Base-by-base conservation (phyloP, 495 filamentous ascomycete genomes). In the Tuber microsphaerosporum region DNA sequence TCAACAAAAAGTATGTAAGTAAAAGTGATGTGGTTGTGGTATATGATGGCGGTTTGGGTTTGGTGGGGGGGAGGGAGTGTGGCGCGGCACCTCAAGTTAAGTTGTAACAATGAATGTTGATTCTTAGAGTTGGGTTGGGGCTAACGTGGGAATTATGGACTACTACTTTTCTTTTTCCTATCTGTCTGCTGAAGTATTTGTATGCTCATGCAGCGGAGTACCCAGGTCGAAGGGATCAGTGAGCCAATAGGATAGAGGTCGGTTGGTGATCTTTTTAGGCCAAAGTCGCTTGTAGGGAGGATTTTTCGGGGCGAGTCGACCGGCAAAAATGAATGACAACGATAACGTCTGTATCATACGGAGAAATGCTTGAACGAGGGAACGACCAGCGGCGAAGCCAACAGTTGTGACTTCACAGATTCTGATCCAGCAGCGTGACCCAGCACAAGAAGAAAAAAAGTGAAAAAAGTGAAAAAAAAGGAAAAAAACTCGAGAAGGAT, bases 241-340 rank as follows among this genome's bases (percentile, higher is more conserved):
- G 70, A 72, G 72, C 72, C 76, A 79, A 79, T 77, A 79, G 77
- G 77, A 69, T 76, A 75, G 74, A 70, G 26, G 12, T 75, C 65
- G 72, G 77, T 79, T 79, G 73, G 77, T 79, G 77, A 79, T 73
- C 77, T 79, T 75, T 75, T 79, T 75, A 72, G 76, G 76, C 70
- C 76, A 79, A 71, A 71, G 45, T 70, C 79, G 77, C 76, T 79
- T 61, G 56, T 14, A 9, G 56, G 20, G 56, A 65, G 76, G 76
- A 72, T 79, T 75, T 75, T 79, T 79, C 76, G 76, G 77, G 77
- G n/a, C 77, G 48, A 79, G 77, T 75, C 74, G 77, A 79, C 77
- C 77, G 77, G 77, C 77, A 79, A 79, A 79, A 79, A 79, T 79
- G 77, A 79, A 68, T 79, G 76, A 79, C 76, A 79, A 73, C 77